A percentile compares a stretch with the other conserved stretches of the same genome.
Evolutionary conservation across 192 early-diverging fungal species (phyloP).

Genomic region (Geosiphon pyriformis): DNA sequence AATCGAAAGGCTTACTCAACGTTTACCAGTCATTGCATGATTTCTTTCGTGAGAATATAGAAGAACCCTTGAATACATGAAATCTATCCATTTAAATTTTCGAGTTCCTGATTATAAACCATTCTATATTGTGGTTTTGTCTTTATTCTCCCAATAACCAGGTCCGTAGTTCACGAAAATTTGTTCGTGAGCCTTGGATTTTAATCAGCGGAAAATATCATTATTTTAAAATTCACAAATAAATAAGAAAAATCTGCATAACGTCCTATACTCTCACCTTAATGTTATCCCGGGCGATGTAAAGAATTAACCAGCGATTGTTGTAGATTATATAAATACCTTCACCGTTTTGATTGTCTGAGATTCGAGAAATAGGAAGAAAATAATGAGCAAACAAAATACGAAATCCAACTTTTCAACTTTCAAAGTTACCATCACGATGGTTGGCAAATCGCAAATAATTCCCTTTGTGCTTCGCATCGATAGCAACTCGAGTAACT

Average conservation of each 20-base stretch:
- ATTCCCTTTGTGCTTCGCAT: constrained; percentile 18
- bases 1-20: no score
- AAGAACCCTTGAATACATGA: no score
- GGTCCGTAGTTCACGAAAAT: constrained; percentile 21
- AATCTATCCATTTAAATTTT: no score
- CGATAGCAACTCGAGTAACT: background rate
- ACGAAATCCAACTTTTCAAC: background rate
- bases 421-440: constrained; percentile 6
- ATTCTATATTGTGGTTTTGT: no score
- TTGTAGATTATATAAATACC: constrained; percentile 9
- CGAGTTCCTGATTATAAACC: no score
- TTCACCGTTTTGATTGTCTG: constrained; percentile 17
- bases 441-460: constrained; percentile 24
- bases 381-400: background rate
- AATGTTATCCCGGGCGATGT: background rate
- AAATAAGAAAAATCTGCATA: background rate
- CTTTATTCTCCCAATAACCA: constrained; percentile 17
- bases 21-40: no score
- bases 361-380: background rate
- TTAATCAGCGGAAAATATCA: background rate
- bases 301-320: constrained; percentile 10
- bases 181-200: constrained; percentile 16
- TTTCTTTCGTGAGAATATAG: no score
- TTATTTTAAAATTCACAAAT: background rate
- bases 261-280: constrained; percentile 6